These are phyloP conservation scores for Yamadazyma dushanensis DNA, from an alignment of 1,139 yeast genomes.

Conservation along the genomic window DNA sequence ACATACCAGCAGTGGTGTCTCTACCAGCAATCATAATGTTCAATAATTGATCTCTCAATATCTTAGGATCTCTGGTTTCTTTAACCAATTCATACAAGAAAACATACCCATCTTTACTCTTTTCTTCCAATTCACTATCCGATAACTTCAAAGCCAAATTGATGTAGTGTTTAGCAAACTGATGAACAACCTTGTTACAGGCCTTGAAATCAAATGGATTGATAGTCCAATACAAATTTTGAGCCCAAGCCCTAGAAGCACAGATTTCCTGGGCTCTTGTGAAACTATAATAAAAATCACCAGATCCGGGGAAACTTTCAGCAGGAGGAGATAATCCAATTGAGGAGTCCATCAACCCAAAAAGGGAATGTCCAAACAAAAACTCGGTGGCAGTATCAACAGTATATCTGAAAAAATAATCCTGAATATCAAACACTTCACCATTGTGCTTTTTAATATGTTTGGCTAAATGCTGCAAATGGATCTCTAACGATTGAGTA, in stretches of 20 bases:
- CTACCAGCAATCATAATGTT: conserved; percentile 36
- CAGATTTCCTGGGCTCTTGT: conserved; percentile 29
- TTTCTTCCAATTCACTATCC: conserved; percentile 20
- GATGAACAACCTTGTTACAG: conserved; percentile 24
- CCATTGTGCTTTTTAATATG: conserved; percentile 28
- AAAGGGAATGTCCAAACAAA: conserved; percentile 39
- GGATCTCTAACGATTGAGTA: conserved; percentile 43
- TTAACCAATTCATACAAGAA: conserved; percentile 31
- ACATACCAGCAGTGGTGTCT: conserved; percentile 32
- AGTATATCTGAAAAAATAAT: conserved; percentile 36
- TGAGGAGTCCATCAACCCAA: conserved; percentile 29
- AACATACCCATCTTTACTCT: conserved; percentile 22
- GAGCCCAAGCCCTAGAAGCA: conserved; percentile 30
- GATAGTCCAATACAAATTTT: conserved; percentile 25
- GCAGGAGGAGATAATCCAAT: conserved; percentile 22
- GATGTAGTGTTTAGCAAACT: conserved; percentile 29
- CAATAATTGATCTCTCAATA: conserved; percentile 29
- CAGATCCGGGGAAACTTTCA: conserved; percentile 11
- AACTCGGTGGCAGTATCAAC: conserved; percentile 45
- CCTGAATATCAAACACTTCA: conserved; percentile 33
- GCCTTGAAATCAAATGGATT: conserved; percentile 25
- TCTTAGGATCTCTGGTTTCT: conserved; percentile 25
- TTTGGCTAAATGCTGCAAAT: conserved; percentile 36
- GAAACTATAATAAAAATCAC: conserved; percentile 29
- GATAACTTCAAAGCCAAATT: conserved; percentile 27